phyloP scores from a whole-genome alignment of 179 eudicot species.

The Nepenthes alata region DNA sequence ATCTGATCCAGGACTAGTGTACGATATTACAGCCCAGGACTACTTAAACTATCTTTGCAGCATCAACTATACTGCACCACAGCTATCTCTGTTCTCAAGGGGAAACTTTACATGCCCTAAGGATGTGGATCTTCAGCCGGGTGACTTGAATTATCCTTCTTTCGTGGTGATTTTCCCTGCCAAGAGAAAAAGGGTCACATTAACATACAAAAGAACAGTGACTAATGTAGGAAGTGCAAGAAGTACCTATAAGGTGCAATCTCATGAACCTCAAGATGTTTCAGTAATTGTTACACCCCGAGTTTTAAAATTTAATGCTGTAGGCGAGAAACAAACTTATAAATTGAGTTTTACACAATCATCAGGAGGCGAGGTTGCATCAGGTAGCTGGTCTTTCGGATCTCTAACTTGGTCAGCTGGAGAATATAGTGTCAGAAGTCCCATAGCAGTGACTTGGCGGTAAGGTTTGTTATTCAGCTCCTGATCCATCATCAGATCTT shows the following conservation, averaged over 20 bases:
- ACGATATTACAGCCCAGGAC: constrained; percentile 38
- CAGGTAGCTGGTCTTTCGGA: constrained; percentile 34
- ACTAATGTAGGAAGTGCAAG: constrained; percentile 48
- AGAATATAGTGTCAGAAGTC: constrained; percentile 42
- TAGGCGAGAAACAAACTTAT: constrained; percentile 45
- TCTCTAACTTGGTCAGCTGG: constrained; percentile 36
- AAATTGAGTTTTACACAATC: constrained; percentile 35
- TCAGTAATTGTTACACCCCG: constrained; percentile 36
- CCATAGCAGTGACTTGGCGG: constrained; percentile 55
- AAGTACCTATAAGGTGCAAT: constrained; percentile 32
- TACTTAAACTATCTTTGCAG: constrained; percentile 52
- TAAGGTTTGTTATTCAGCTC: background rate
- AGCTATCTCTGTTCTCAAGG: constrained; percentile 34
- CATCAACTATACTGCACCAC: constrained; percentile 38
- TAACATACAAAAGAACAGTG: constrained; percentile 43
- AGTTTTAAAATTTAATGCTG: constrained; percentile 24
- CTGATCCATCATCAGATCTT: no score
- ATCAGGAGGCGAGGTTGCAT: constrained; percentile 11
- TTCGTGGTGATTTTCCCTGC: constrained; percentile 35
- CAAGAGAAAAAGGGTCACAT: constrained; percentile 11
- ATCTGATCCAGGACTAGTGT: constrained; percentile 53
- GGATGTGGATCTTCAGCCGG: constrained; percentile 21
- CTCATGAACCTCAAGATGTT: constrained; percentile 37
- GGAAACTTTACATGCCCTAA: constrained; percentile 38
- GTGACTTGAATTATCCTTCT: constrained; percentile 66